Conservation (phyloP, 305 asterid genomes). For the Striga hermonthica region DNA sequence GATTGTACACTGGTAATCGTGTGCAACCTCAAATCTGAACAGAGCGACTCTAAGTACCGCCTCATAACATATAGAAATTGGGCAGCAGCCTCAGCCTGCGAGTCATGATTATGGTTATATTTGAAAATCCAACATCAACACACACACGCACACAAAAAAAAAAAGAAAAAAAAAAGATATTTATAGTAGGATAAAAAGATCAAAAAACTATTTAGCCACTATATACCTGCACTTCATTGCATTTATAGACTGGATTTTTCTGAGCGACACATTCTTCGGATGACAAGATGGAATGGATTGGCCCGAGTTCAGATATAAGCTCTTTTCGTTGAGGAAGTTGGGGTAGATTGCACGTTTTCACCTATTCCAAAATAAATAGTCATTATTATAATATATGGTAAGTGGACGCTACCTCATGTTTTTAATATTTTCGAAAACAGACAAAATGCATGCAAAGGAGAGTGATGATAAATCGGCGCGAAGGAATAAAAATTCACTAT, state of each 20-base stretch:
- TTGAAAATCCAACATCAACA: neutral
- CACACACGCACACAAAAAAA: neutral
- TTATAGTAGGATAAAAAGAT: slow-evolving; percentile 11
- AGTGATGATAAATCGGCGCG: too few relatives aligned
- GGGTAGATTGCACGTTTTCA: slow-evolving; percentile 63
- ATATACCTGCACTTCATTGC: slow-evolving; percentile 74
- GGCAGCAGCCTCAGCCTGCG: slow-evolving; percentile 79
- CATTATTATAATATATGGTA: neutral
- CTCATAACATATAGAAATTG: slow-evolving; percentile 57
- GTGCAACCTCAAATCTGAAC: slow-evolving; percentile 76
- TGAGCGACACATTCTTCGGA: slow-evolving; percentile 49
- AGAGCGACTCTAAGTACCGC: slow-evolving; percentile 72
- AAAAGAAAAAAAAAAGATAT: neutral
- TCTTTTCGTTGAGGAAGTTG: slow-evolving; percentile 62
- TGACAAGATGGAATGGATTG: slow-evolving; percentile 58
- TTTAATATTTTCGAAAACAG: too few relatives aligned
- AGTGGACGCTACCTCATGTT: too few relatives aligned
- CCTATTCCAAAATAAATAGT: slow-evolving; percentile 42
- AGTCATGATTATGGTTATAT: slow-evolving; percentile 8
- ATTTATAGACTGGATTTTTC: slow-evolving; percentile 70
- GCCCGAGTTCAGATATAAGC: slow-evolving; percentile 67
- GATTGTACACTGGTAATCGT: slow-evolving; percentile 82
- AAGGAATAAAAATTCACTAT: slow-evolving; percentile 7
- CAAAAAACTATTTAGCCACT: neutral
- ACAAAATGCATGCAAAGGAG: too few relatives aligned